Evolutionary conservation across 306 rosid species (phyloP), one percentile per base, ranked within the genome.

Genomic region (Trifolium repens): DNA sequence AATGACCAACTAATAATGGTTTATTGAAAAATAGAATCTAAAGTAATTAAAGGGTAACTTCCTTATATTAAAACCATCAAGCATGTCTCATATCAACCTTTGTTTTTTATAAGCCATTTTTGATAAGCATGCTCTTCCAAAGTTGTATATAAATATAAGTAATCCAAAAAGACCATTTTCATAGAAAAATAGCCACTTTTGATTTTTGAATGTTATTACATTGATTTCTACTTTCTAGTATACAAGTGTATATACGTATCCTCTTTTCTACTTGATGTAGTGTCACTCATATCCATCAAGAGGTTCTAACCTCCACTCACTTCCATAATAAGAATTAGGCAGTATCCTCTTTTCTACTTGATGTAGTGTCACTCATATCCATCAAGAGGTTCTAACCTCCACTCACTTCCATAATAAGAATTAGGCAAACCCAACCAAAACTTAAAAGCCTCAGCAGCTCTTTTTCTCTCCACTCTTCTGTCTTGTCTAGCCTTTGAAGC

Each of bases 381-480:
- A 44, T 91, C 91, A 37, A 79, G 55, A 47, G 97, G 89, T 71
- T 89, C 94, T 69, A 91, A 80, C 78, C 97, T 49, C 98, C 97
- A 91, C 81, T 94, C 98, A 78, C 96, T 94, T 83, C 96, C 97
- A 81, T 94, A 94, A 65, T 91, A 94, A 73, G 97, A 88, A 85
- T 94, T 94, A 27, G 98, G 98, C 77, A 91, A 94, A 57, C 97
- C 97, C 78, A 94, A 54, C 97, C 98, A 91, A 83, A 92, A 94
- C 85, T 94, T 94, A 80, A 91, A 94, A 58, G 96, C 98, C 90
- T 94, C 98, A n/a, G 97, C 96, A 17, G 96, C 97, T 76, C 96
- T 89, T 88, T 91, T 94, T 89, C 89, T 90, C 83, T 94, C 98
- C 0, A 57, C 73, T 85, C 98, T 90, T 74, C 94, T 84, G 71